phyloP scores from a whole-genome alignment of 164 flowering plant genomes.

The Sextonia rubra region DNA sequence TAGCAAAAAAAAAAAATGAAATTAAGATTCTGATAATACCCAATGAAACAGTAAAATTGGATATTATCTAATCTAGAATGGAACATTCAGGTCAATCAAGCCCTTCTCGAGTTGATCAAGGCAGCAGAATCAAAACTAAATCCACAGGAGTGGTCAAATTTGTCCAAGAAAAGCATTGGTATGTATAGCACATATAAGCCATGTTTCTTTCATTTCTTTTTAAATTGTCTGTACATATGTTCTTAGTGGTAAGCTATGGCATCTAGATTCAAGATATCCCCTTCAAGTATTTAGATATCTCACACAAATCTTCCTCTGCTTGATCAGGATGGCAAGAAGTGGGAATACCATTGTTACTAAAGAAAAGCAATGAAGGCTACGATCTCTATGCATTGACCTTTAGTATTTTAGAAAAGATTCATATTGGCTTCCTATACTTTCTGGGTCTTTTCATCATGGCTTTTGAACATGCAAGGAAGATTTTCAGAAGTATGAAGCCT shows the following conservation, averaged over 20 bases:
- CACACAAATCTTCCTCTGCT: not conserved
- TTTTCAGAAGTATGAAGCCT: slow-evolving; percentile 15
- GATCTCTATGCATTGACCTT: slow-evolving; percentile 2
- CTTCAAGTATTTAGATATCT: not conserved
- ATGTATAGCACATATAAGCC: slow-evolving; percentile 11
- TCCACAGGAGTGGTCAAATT: slow-evolving; percentile 75
- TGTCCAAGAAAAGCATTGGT: slow-evolving; percentile 43
- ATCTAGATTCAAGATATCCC: not conserved
- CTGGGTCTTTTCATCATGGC: slow-evolving; percentile 23
- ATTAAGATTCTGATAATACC: not conserved
- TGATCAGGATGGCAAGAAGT: slow-evolving; percentile 12
- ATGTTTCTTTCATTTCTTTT: not conserved
- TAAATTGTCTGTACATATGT: not conserved
- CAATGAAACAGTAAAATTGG: not conserved
- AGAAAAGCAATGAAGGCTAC: slow-evolving; percentile 8
- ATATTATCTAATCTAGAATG: not conserved
- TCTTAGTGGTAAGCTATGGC: not conserved
- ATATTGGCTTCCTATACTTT: slow-evolving; percentile 19
- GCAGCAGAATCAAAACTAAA: slow-evolving; percentile 54
- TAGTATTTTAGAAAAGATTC: slow-evolving; percentile 18
- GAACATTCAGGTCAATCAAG: slow-evolving; percentile 74
- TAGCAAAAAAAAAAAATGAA: not conserved
- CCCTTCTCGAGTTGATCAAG: slow-evolving; percentile 68
- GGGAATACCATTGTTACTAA: slow-evolving; percentile 4
- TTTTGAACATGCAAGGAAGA: slow-evolving; percentile 17